Evolutionary conservation across 2,329 filamentous ascomycete species (phyloP), one percentile per base, ranked within the genome.

Genomic region (Penicillium sp.): DNA sequence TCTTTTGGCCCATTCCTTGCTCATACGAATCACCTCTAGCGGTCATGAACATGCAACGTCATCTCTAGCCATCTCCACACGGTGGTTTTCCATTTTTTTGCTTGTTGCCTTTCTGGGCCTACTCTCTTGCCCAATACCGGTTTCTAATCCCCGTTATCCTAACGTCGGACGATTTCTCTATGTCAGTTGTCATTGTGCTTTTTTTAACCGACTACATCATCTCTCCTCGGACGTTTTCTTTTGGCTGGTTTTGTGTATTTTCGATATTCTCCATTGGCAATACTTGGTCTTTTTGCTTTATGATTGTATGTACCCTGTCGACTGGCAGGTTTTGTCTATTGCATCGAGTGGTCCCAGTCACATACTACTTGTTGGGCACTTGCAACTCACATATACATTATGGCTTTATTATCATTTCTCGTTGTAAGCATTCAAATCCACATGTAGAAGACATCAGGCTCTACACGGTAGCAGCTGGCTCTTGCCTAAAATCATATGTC

Each of bases 401-500:
- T 55, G 50, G 57, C 50, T 54, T 54, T 41, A 44, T 35, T 60
- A 26, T 47, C 19, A 41, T n/a, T 30, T 47, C 3, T 21, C 21
- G 8, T 30, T 13, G 3, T 46, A 38, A 11, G 8, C 21, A 8
- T n/a, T 57, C 41, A 23, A 50, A 8, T 7, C 11, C 17, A 17
- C 11, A 15, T 17, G 35, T 41, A 41, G 31, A 7, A 50, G 31
- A 29, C 21, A 21, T 7, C 19, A 26, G 23, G n/a, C 30, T 17
- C 47, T 31, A 17, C 31, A 48, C 29, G 6, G 45, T 29, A 38
- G 48, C 45, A 47, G 19, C 45, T 11, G 31, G 23, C 45, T 70
- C 64, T 60, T 73, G 68, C 26, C 70, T 72, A 63, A 78, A 77
- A 23, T 79, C 82, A 78, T 88, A 89, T 2, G 87, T 88, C 23